These are phyloP conservation scores for Radiomyces spectabilis DNA, from an alignment of 192 early-diverging fungal species.

Conservation along the genomic window DNA sequence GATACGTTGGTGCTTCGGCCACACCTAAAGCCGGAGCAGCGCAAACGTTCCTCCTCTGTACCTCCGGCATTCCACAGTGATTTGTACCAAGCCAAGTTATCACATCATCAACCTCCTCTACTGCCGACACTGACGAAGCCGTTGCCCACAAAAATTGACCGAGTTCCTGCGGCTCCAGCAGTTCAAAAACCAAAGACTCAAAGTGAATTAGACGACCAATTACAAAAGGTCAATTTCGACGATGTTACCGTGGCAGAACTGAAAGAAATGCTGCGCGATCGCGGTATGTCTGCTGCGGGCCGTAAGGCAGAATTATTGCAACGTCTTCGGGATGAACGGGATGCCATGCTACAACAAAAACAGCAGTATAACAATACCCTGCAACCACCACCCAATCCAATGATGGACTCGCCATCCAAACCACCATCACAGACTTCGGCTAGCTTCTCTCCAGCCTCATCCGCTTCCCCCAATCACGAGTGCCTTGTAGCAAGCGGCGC, in stretches of 20 bases:
- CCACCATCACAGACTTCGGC: too few relatives aligned
- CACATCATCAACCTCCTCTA: background rate
- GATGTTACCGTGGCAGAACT: slow-evolving; percentile 19
- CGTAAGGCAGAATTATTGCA: slow-evolving; percentile 13
- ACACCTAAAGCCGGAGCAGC: too few relatives aligned
- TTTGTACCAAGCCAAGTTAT: background rate
- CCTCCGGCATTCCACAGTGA: slow-evolving; percentile 4
- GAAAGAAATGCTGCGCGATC: slow-evolving; percentile 10
- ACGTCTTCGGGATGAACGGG: too few relatives aligned
- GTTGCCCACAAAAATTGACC: slow-evolving; percentile 7
- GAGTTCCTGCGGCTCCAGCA: background rate
- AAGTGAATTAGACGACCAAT: slow-evolving; percentile 3
- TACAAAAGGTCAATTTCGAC: slow-evolving; percentile 15
- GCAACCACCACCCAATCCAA: too few relatives aligned
- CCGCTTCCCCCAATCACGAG: too few relatives aligned
- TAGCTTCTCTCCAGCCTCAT: too few relatives aligned
- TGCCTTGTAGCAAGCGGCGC: too few relatives aligned
- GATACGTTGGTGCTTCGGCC: too few relatives aligned
- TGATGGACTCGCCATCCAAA: too few relatives aligned
- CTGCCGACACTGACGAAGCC: background rate
- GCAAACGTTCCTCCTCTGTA: slow-evolving; percentile 18
- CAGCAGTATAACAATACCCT: too few relatives aligned
- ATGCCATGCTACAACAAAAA: too few relatives aligned
- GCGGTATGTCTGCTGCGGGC: slow-evolving; percentile 1
- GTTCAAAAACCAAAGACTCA: background rate